Percentiles rank a stretch among this genome's conserved stretches.
These are phyloP conservation scores for Tephrocybe sp. DNA, from an alignment of 768 basidiomycete genomes.

Conservation along the genomic window DNA sequence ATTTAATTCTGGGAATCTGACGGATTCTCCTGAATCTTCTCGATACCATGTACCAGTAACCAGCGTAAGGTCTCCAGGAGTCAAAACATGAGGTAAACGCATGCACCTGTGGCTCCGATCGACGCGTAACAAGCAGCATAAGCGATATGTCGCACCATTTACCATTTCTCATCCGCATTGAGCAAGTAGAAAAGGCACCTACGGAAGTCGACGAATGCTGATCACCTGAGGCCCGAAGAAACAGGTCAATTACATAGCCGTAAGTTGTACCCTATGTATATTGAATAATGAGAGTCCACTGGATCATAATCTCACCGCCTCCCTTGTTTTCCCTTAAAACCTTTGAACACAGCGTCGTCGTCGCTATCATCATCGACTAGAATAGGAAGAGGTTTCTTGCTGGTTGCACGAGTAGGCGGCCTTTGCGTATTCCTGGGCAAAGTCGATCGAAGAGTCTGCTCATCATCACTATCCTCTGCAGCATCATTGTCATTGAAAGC, in stretches of 20 bases:
- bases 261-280: background rate
- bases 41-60: no score
- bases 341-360: slow-evolving; percentile 69
- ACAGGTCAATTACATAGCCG: background rate
- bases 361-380: slow-evolving; percentile 70
- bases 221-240: no score
- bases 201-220: no score
- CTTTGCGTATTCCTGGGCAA: slow-evolving; percentile 19
- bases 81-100: no score
- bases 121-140: no score
- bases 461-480: slow-evolving; percentile 23
- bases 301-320: slow-evolving; percentile 3
- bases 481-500: slow-evolving; percentile 21
- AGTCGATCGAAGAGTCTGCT: slow-evolving; percentile 29
- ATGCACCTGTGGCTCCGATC: no score
- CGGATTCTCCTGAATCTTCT: no score
- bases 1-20: no score
- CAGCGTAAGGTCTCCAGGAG: no score
- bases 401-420: slow-evolving; percentile 25
- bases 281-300: background rate
- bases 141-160: no score
- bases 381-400: slow-evolving; percentile 34
- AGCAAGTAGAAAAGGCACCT: no score
- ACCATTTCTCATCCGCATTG: no score
- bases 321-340: slow-evolving; percentile 40